phyloP scores from a whole-genome alignment of 495 filamentous ascomycete species.

The Corynascus novoguineensis region DNA sequence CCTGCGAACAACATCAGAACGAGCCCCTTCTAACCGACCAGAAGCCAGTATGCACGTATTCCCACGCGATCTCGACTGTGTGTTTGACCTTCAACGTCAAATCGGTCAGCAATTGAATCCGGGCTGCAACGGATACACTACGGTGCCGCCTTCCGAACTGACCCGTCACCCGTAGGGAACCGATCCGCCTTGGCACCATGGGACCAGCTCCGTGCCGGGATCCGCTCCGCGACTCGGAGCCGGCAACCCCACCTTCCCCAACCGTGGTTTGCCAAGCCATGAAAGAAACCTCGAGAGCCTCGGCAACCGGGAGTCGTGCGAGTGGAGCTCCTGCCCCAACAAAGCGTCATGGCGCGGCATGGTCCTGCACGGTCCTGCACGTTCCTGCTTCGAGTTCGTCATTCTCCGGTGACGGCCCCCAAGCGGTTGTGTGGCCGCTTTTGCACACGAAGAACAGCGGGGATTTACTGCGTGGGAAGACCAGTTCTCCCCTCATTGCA shows the following conservation, averaged over 20 bases:
- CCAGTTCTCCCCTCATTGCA: no score
- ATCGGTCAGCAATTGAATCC: background rate
- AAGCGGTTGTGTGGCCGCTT: background rate
- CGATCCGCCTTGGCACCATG: constrained; percentile 4
- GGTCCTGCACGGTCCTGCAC: background rate
- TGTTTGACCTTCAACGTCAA: no score
- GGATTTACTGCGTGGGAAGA: no score
- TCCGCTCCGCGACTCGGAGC: constrained; percentile 6
- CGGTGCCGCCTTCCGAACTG: no score
- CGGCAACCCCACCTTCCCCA: background rate
- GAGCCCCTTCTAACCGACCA: no score
- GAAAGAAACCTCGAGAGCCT: no score
- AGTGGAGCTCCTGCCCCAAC: background rate
- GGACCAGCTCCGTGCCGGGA: background rate
- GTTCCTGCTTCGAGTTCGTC: background rate
- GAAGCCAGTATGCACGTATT: no score
- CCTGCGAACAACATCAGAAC: no score
- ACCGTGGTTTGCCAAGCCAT: background rate
- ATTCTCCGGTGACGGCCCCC: background rate
- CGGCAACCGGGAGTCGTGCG: background rate
- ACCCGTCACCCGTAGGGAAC: no score
- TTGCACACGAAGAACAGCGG: background rate
- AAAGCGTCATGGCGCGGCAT: background rate
- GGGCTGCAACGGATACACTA: background rate
- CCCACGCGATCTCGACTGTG: no score